Evolutionary conservation across 208 protist genomes (phyloP).

Genomic region (Acanthamoeba royreba): DNA sequence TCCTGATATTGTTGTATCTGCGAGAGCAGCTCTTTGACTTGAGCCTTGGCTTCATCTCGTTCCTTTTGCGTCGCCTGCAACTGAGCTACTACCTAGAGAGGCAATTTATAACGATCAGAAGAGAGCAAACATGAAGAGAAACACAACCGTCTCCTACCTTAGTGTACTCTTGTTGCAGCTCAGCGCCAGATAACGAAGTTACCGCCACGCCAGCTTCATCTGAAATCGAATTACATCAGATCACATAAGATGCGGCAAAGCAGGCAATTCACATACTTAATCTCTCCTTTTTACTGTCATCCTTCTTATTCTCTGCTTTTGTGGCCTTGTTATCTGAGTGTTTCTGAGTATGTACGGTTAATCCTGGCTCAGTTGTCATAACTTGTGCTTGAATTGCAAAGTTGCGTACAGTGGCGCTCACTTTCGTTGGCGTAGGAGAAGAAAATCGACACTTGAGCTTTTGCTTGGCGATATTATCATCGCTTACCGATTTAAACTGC

Average conservation of each 20-base stretch:
- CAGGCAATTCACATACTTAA: not conserved
- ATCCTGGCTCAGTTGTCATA: not conserved
- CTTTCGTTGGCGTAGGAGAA: conserved; percentile 30
- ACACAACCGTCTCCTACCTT: not conserved
- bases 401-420: not conserved
- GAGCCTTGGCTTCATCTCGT: not conserved
- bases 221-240: not conserved
- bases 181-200: not conserved
- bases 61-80: not conserved
- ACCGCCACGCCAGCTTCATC: not conserved
- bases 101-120: not conserved
- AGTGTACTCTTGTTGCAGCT: not conserved
- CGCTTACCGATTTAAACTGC: not conserved
- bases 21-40: conserved; percentile 38
- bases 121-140: not conserved
- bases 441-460: conserved; percentile 49
- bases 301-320: not conserved
- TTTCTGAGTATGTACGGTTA: not conserved
- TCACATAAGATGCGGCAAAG: not conserved
- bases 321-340: not conserved
- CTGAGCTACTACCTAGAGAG: not conserved
- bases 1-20: conserved; percentile 38
- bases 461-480: not conserved
- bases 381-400: not conserved
- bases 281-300: not conserved